Conservation (phyloP, 2,329 filamentous ascomycete species). For the Dothistroma septosporum region DNA sequence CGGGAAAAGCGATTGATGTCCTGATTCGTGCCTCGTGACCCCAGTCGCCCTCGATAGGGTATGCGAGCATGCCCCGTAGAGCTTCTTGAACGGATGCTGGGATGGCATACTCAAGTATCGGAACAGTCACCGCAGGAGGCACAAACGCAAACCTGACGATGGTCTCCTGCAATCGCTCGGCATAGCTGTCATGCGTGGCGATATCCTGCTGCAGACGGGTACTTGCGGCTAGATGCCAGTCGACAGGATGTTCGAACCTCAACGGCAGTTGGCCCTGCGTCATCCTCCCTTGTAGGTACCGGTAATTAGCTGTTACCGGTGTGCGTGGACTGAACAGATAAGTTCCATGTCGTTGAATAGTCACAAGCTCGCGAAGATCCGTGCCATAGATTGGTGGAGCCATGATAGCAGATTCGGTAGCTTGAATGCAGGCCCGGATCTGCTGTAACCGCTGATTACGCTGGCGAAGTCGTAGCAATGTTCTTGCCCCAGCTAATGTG, state of each 20-base stretch:
- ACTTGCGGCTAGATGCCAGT: constrained; percentile 23
- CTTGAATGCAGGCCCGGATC: constrained; percentile 28
- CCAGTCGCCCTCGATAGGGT: constrained; percentile 61
- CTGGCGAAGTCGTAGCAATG: constrained; percentile 25
- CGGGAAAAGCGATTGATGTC: constrained; percentile 91
- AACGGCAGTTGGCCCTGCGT: constrained; percentile 22
- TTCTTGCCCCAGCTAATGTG: constrained; percentile 25
- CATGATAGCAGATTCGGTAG: constrained; percentile 21
- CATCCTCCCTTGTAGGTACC: constrained; percentile 20
- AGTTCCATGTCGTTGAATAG: constrained; percentile 19
- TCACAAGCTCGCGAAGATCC: constrained; percentile 30
- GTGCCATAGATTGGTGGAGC: constrained; percentile 29
- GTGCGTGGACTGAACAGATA: constrained; percentile 18
- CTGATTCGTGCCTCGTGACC: constrained; percentile 94
- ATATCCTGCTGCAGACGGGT: constrained; percentile 27
- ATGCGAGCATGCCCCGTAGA: constrained; percentile 24
- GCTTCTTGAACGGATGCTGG: constrained; percentile 24
- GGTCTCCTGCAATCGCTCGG: constrained; percentile 65
- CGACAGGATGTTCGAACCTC: constrained; percentile 26
- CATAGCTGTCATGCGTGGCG: constrained; percentile 69
- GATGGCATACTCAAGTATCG: constrained; percentile 28
- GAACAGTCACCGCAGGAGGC: constrained; percentile 80
- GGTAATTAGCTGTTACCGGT: background rate
- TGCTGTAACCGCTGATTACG: constrained; percentile 26
- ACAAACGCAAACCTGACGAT: constrained; percentile 89